Conservation (phyloP, 2,329 filamentous ascomycete species). For the Botrytis elliptica region DNA sequence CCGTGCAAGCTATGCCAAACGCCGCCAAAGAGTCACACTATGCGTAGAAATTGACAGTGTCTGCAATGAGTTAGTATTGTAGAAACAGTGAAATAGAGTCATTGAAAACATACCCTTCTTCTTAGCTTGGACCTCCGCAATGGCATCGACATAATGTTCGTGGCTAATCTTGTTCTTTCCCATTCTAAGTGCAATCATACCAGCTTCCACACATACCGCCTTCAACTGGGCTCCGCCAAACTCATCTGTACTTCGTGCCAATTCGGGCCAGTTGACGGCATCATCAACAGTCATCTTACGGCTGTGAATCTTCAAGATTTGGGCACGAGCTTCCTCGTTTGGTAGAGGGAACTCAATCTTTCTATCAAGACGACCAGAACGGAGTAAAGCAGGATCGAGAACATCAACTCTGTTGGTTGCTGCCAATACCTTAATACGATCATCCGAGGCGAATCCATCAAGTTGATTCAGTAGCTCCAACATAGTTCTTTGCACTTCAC, state of each 20-base stretch:
- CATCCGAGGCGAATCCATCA: slow-evolving; percentile 94
- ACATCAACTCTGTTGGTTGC: slow-evolving; percentile 95
- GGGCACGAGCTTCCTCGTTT: slow-evolving; percentile 94
- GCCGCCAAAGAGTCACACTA: slow-evolving; percentile 30
- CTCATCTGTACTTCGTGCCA: slow-evolving; percentile 95
- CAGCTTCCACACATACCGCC: slow-evolving; percentile 96
- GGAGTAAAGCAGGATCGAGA: slow-evolving; percentile 84
- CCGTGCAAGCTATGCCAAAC: slow-evolving; percentile 34
- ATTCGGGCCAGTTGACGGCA: slow-evolving; percentile 90
- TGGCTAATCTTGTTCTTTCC: slow-evolving; percentile 97
- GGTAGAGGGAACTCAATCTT: slow-evolving; percentile 99
- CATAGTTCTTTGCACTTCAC: slow-evolving; percentile 98
- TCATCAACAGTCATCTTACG: slow-evolving; percentile 97
- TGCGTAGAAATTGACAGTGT: slow-evolving; percentile 38
- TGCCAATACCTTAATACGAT: slow-evolving; percentile 93
- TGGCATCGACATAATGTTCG: slow-evolving; percentile 98
- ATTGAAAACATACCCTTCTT: slow-evolving; percentile 45
- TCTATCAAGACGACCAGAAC: slow-evolving; percentile 87
- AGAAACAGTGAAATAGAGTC: slow-evolving; percentile 34
- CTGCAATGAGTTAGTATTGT: slow-evolving; percentile 24
- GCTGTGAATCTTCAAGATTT: slow-evolving; percentile 96
- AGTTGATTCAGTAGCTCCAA: slow-evolving; percentile 97
- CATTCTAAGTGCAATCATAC: slow-evolving; percentile 95
- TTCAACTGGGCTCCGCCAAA: slow-evolving; percentile 98
- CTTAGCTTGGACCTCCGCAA: slow-evolving; percentile 94